Evolutionary conservation across 495 filamentous ascomycete species (phyloP), one percentile per base, ranked within the genome.

Genomic region (Evernia prunastri): DNA sequence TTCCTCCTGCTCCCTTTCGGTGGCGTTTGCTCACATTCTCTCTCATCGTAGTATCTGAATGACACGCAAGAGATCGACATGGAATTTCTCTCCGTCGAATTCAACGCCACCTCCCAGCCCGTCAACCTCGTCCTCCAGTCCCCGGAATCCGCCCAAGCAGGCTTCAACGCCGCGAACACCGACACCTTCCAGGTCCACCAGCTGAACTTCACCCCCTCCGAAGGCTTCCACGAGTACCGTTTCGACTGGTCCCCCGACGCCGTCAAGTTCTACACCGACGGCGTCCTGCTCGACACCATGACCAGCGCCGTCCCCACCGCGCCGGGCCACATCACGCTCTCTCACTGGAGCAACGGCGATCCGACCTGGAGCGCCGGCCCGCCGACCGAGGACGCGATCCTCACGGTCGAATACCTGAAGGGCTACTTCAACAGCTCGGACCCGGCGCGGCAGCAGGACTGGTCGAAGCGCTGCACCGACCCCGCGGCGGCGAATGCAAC

Each of bases 11-110:
- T 37, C 12, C 36, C 61, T 18, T 47, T 51, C 20, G 18, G 35
- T 27, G 31, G 5, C 10, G n/a, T 23, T 17, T 56, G 27, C 53
- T 69, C 59, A 59, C 25, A 39, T 58, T n/a, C n/a, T n/a, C 53
- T 42, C 15, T 40, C 27, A 12, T 18, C 20, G 17, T 60, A 88
- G 86, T 92, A 88, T 74, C 81, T 81, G 71, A 89, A 91, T 71
- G 83, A 92, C 71, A 87, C 85, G 6, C 87, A 89, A 71, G 89
- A 92, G 67, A 89, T 91, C 65, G 89, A 92, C 72, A 83, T 92
- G 72, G 89, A 91, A 65, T 86, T 89, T 70, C 79, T 91, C 20
- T 86, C 86, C 31, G 72, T 76, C 9, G 78, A 89, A 59, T 86
- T 86, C 60, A 76, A 82, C 63, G 56, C 66, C 35, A 59, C 58